Evolutionary conservation across 495 filamentous ascomycete genomes (phyloP), one percentile per base, ranked within the genome.

Genomic region (Xylaria acuta): DNA sequence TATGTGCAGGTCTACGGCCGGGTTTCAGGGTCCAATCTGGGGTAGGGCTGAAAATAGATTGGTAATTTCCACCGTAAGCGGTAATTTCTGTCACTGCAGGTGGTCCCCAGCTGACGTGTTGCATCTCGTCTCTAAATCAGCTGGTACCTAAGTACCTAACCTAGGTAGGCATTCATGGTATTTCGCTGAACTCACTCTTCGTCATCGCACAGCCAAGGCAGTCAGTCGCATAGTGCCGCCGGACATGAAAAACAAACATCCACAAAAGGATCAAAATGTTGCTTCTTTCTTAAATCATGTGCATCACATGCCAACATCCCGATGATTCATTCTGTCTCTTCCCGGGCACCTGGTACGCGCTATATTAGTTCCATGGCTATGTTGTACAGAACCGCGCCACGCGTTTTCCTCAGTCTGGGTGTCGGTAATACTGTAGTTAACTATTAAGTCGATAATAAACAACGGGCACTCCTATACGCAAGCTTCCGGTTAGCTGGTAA

Each of bases 1-100:
- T 32, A 14, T 58, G 30, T 6, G n/a, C 51, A 3, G 16, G 32
- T 56, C 25, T 32, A 40, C 5, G 1, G 40, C 47, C 51, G 25
- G 51, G 64, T 34, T 18, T 36, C 30, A 51, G 25, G 66, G 66
- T 69, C 27, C 25, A 38, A 69, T 69, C 67, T 62, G 67, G 67
- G 67, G 67, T 69, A 69, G 56, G 56, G 67, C 67, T 62, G 67
- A 69, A 69, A 69, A 69, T 69, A 69, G 67, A 49, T 49, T 27
- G 47, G 32, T 67, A 67, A 67, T 67, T 49, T 67, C 65, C 65
- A 43, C 65, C 22, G 49, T 41, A 25, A 30, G 34, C 43, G 64
- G 64, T 18, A 64, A 40, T 22, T 47, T 14, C 18, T 64, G 62
- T 66, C 64, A 51, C 45, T 45, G n/a, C n/a, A n/a, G n/a, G n/a